Evolutionary conservation across 75 land plant species (phyloP).

Genomic region (Picea sitchensis): DNA sequence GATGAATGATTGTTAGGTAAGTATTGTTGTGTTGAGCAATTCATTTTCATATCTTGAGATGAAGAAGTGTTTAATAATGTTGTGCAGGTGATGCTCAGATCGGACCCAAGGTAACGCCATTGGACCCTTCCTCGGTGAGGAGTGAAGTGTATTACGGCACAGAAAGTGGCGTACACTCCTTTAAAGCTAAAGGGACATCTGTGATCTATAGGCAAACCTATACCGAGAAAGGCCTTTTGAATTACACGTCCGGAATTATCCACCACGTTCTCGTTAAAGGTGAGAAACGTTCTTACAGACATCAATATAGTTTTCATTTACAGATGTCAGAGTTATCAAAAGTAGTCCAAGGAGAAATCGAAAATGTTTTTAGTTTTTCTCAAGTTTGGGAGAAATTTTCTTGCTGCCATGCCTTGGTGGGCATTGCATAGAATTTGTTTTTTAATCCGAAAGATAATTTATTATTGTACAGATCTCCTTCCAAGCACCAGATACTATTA

Average conservation of each 20-base stretch:
- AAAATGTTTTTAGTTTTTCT: no score
- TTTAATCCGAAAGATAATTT: no score
- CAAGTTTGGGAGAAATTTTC: no score
- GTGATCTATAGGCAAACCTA: constrained; percentile 78
- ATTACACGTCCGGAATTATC: constrained; percentile 94
- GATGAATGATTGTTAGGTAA: no score
- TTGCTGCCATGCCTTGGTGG: no score
- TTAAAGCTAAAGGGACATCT: constrained; percentile 43
- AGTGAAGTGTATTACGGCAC: constrained; percentile 88
- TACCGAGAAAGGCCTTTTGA: constrained; percentile 71
- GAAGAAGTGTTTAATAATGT: no score
- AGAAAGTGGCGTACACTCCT: constrained; percentile 42
- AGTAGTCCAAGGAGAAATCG: no score
- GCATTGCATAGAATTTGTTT: no score
- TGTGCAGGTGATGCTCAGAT: constrained; percentile 79
- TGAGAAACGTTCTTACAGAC: not conserved
- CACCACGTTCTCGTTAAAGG: constrained; percentile 89
- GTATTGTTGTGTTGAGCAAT: no score
- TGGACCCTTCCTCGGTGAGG: constrained; percentile 68
- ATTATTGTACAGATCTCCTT: constrained; percentile 44
- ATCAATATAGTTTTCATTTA: no score
- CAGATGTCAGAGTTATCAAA: no score
- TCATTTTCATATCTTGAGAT: no score
- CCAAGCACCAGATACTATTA: constrained; percentile 71
- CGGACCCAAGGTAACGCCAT: constrained; percentile 60